These are phyloP conservation scores for Bacterosira constricta DNA, from an alignment of 108 stramenopile genomes.

Conservation along the genomic window DNA sequence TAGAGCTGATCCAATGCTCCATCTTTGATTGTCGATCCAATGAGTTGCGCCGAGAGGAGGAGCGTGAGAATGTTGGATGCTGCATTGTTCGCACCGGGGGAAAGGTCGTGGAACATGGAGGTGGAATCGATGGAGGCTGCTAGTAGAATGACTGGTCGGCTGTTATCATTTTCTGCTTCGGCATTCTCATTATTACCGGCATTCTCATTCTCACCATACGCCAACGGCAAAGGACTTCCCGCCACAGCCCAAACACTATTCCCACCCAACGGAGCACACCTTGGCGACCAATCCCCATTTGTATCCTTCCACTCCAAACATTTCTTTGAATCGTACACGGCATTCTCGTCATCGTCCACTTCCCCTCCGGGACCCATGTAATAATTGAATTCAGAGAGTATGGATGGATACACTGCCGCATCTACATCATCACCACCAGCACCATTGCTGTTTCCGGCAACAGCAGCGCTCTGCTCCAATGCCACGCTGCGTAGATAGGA, in stretches of 20 bases:
- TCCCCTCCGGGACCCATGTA: slow-evolving; percentile 77
- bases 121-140: slow-evolving; percentile 77
- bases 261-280: slow-evolving; percentile 84
- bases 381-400: slow-evolving; percentile 78
- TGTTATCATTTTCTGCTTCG: slow-evolving; percentile 14
- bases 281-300: slow-evolving; percentile 74
- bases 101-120: slow-evolving; percentile 80
- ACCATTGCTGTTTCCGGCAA: not conserved
- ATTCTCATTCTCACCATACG: slow-evolving; percentile 5
- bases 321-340: slow-evolving; percentile 31
- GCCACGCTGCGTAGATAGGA: slow-evolving; percentile 49
- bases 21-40: slow-evolving; percentile 64
- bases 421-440: slow-evolving; percentile 9
- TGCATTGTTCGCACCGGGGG: slow-evolving; percentile 77
- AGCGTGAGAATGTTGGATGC: slow-evolving; percentile 79
- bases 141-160: slow-evolving; percentile 57
- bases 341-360: slow-evolving; percentile 33
- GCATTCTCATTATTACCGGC: slow-evolving; percentile 17
- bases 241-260: slow-evolving; percentile 78
- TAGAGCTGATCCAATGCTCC: slow-evolving; percentile 58
- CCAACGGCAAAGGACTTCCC: slow-evolving; percentile 56
- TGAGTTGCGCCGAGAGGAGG: slow-evolving; percentile 74
- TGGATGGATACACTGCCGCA: slow-evolving; percentile 35
- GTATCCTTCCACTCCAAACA: slow-evolving; percentile 79
- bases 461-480: slow-evolving; percentile 35